Evolutionary conservation across 139 green algal genomes (phyloP).

Genomic region (Nannochloris sp.): DNA sequence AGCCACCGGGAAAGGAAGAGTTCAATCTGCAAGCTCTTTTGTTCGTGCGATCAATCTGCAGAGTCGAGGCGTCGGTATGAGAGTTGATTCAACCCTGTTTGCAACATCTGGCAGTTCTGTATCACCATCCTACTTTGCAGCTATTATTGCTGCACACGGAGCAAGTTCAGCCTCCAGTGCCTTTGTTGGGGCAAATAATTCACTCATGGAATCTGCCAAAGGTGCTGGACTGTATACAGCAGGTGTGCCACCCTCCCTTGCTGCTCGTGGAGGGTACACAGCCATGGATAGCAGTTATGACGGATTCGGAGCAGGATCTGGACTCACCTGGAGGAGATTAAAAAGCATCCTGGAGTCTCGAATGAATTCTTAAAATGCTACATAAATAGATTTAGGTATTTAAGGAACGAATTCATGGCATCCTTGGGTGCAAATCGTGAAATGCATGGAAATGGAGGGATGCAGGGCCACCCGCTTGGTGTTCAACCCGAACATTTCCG

Average conservation of each 20-base stretch:
- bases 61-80: conserved; percentile 17
- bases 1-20: conserved; percentile 16
- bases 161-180: neutral
- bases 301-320: conserved; percentile 32
- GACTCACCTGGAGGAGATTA: conserved; percentile 31
- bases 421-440: neutral
- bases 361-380: neutral
- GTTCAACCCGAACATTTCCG: conserved; percentile 1
- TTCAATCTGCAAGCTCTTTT: conserved; percentile 20
- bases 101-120: conserved; percentile 10
- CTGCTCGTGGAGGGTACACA: conserved; percentile 24
- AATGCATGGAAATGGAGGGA: neutral
- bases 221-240: conserved; percentile 27
- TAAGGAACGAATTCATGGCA: neutral
- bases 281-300: conserved; percentile 30
- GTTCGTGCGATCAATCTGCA: conserved; percentile 23
- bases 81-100: conserved; percentile 21
- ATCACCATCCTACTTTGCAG: conserved; percentile 15
- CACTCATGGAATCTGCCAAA: conserved; percentile 27
- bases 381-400: neutral
- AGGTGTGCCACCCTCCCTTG: conserved; percentile 25
- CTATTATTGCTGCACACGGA: conserved; percentile 10
- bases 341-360: conserved; percentile 16
- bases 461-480: neutral
- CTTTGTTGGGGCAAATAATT: conserved; percentile 16